These are phyloP conservation scores for Leishmania tarentolae DNA, from an alignment of 208 protist genomes.

Conservation along the genomic window DNA sequence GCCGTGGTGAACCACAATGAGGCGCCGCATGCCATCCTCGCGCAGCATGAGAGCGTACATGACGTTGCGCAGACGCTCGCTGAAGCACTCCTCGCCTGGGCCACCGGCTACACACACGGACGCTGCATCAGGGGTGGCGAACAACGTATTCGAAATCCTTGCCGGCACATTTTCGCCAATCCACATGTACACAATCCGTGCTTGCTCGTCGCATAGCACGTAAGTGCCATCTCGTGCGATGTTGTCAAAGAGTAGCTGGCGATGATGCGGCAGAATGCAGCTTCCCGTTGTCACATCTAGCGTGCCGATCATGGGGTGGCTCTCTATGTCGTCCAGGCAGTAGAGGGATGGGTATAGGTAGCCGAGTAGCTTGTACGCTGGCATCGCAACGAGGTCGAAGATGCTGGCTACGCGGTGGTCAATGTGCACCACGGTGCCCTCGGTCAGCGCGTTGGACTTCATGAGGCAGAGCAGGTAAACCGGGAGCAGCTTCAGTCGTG, in stretches of 20 bases:
- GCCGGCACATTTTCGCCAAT: conserved; percentile 64
- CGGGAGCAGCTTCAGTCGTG: conserved; percentile 92
- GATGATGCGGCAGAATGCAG: conserved; percentile 66
- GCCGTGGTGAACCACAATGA: conserved; percentile 82
- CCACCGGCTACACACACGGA: conserved; percentile 53
- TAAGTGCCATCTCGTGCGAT: conserved; percentile 78
- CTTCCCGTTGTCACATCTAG: conserved; percentile 50
- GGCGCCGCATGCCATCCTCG: conserved; percentile 76
- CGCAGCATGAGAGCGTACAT: conserved; percentile 67
- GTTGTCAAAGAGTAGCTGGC: conserved; percentile 74
- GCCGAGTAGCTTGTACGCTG: conserved; percentile 59
- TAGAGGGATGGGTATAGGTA: conserved; percentile 90
- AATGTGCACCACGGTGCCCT: conserved; percentile 69
- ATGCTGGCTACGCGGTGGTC: conserved; percentile 83
- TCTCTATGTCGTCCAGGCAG: conserved; percentile 59
- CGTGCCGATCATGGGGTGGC: conserved; percentile 42
- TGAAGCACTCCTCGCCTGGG: conserved; percentile 60
- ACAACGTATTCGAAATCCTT: conserved; percentile 60
- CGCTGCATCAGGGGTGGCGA: conserved; percentile 49
- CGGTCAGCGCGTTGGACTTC: conserved; percentile 79
- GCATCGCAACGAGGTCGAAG: conserved; percentile 75
- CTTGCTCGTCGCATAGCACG: conserved; percentile 84
- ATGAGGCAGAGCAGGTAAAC: conserved; percentile 86
- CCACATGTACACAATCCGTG: conserved; percentile 85
- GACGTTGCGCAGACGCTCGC: conserved; percentile 70